Evolutionary conservation across 2,329 filamentous ascomycete genomes (phyloP), one percentile per base, ranked within the genome.

Genomic region (Xylariomycetidae sp.): DNA sequence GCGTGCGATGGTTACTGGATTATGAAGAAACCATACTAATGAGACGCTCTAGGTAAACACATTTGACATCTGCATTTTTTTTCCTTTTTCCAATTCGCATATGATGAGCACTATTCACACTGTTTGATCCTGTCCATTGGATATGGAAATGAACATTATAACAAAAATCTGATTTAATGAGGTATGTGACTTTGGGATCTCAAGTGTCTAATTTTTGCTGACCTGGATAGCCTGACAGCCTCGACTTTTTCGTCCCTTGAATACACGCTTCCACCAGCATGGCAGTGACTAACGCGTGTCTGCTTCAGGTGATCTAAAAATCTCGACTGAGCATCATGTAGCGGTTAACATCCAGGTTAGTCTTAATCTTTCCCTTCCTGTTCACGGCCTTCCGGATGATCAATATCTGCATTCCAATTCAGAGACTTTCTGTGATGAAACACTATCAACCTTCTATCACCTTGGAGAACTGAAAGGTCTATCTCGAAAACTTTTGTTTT

Each of bases 381-480:
- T 50, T 51, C 48, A 10, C 33, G 41, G 50, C 61, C 64, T 67
- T 62, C 46, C 56, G 62, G 71, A 74, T 74, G 72, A 44, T 25
- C 33, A 71, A 61, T 57, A 50, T 55, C 56, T 57, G 47, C 61
- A 50, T 61, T 62, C 58, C 59, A 66, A 62, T 53, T 59, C 70
- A 64, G 72, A 76, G 63, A 72, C 69, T 61, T 67, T 63, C 63
- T n/a, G 53, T 76, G 72, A 74, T 57, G 71, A 76, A 49, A 69
- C 56, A 13, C 30, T 54, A n/a, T n/a, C n/a, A n/a, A n/a, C 45
- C 55, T 57, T 48, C 53, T 51, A 58, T 74, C 72, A 76, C 71
- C 72, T 76, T 76, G 72, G 72, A 76, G 72, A 76, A 76, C 72
- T 76, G 72, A 76, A 56, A 58, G 58, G 60, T 51, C 27, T 22